Base-by-base conservation (phyloP, 2,329 filamentous ascomycete genomes). In the Fusarium sp. region DNA sequence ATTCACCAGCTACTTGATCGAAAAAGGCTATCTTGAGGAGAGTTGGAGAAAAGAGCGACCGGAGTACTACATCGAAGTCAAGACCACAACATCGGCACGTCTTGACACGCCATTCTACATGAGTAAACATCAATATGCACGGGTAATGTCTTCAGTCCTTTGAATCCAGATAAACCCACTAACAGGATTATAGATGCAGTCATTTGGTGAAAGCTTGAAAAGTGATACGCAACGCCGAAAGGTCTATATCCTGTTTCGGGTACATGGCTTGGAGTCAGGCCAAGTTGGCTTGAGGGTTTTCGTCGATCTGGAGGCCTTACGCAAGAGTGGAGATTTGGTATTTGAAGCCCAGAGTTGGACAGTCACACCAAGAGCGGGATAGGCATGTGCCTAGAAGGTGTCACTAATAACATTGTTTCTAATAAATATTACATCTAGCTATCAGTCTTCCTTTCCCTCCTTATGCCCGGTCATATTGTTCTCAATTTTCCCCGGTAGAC, bases 131-230 rank as follows among this genome's bases (percentile, higher is more conserved):
- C 55, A 58, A 3, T 48, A 58, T 0, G 41, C 41, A 15, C 6
- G 55, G 31, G 55, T 48, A 36, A 35, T 8, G 0, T 18, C 2
- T n/a, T 1, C 7, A 11, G 4, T 2, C 3, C 6, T 3, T 14
- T 18, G 14, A 13, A 6, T 47, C 0, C 0, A 28, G 1, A 9
- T 20, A 26, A 22, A 2, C 5, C 11, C 2, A 36, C 31, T 58
- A 11, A 58, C 24, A 24, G 2, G 0, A 1, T 35, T 14, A 0
- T 1, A 58, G 55, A 58, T 58, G 55, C 55, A 58, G 15, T 48
- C 24, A 1, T 48, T 48, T 36, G 39, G 30, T 0, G 3, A 28
- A 20, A 55, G 12, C 16, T 2, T 30, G 2, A 7, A 30, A 5
- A 36, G n/a, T 9, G 12, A 9, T 12, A 35, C 24, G 0, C 14